Base-by-base conservation (phyloP, 306 rosid species). In the Rubus idaeus region DNA sequence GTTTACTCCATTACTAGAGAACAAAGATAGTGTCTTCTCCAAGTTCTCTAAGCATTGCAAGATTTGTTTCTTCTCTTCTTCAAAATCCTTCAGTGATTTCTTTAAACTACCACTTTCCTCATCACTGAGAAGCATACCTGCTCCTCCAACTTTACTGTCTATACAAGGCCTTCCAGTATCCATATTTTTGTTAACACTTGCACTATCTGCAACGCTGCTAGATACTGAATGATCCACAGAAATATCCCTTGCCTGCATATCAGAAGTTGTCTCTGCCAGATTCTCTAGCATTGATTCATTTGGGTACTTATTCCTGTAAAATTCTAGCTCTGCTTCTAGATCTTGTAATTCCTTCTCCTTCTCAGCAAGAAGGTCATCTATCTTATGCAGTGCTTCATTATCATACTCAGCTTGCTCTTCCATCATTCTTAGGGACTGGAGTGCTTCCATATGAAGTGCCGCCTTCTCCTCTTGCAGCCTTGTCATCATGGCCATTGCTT, bases 401-500 rank as follows among this genome's bases (percentile, higher is more conserved):
- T 93, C 98, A 77, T 93, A 91, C 82, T 91, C 95, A 26, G 91
- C 88, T 72, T 93, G 84, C 87, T 91, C 95, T 75, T 93, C 98
- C 93, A 87, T 78, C 90, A 93, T 82, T 82, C 98, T 80, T 70
- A 91, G 80, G 74, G 78, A 87, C 83, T 93, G 98, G 74, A 87
- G 84, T 12, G 96, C 97, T 88, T 93, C 98, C 98, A 93, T 93
- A 51, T 84, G 92, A 71, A 93, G 78, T 1, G 95, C 56, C 3
- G 96, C 95, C 81, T 93, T 93, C 82, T 91, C 98, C 81, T 93
- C 98, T 79, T 93, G 97, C 81, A 93, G 85, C 77, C 89, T 91
- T 6, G 93, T 93, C 60, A 91, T 93, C 98, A 93, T 93, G 70
- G 98, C 97, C 89, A 93, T 86, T 42, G 98, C 91, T 83, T 93